Evolutionary conservation across 805 yeast species (phyloP), one percentile per base, ranked within the genome.

Genomic region (Metschnikowia lachancei): DNA sequence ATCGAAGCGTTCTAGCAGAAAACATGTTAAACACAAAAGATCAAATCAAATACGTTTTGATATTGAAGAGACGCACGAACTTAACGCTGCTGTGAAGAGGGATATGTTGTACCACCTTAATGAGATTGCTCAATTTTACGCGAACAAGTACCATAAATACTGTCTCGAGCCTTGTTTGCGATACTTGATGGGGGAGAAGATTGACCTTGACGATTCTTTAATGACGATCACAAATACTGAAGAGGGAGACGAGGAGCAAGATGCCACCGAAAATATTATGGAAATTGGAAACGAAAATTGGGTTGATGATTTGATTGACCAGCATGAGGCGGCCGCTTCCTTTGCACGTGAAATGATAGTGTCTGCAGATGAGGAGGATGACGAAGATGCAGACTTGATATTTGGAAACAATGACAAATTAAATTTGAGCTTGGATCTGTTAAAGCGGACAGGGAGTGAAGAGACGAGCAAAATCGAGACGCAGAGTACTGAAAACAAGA

Each of bases 151-250:
- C 43, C 78, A 80, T 26, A 70, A 72, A 49, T 87, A 81, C 52
- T 88, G 97, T 52, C 68, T 94, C 17, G 98, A 94, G 59, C 83
- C 86, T 1, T 81, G 91, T 55, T 63, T 92, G 46, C 62, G 96
- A 36, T 85, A 72, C 57, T 67, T 94, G 2, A 70, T 90, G 70
- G 99, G 99, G 3, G 97, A 89, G 53, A 77, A 80, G 44, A 71
- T 85, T 8, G 76, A 76, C 10, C 53, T 74, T 31, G 63, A 64
- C 22, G 77, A 74, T 31, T 56, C 60, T 0, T 41, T 61, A 24
- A 61, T 69, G 63, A 47, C 57, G 11, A 64, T 55, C 3, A 24
- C 37, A 2, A 55, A 54, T 3, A 59, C 56, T 13, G 53, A 46
- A 10, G 59, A 56, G 9, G 63, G 58, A 50, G 60, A 53, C 8